A percentile compares a stretch with the other conserved stretches of the same genome.
Conservation (phyloP, 768 basidiomycete species). For the Kwoniella botswanensis region DNA sequence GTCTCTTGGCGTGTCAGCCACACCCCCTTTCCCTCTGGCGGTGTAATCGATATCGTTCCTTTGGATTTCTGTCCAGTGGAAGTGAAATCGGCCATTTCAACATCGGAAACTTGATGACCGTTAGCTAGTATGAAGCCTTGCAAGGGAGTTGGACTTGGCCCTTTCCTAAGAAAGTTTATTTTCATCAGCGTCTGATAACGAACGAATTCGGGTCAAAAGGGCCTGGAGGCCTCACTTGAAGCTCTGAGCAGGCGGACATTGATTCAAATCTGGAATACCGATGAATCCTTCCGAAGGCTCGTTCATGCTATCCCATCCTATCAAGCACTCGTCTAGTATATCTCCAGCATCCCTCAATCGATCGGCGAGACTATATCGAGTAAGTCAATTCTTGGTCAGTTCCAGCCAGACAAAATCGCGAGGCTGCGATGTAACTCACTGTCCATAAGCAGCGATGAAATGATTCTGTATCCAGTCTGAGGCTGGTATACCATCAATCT, state of each 20-base stretch:
- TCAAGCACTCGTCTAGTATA: conserved; percentile 80
- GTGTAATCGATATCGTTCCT: conserved; percentile 81
- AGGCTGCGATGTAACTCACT: conserved; percentile 41
- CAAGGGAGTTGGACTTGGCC: conserved; percentile 80
- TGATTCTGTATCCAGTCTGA: conserved; percentile 84
- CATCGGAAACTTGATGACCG: conserved; percentile 73
- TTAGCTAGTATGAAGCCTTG: conserved; percentile 85
- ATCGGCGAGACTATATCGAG: conserved; percentile 65
- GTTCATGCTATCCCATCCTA: conserved; percentile 97
- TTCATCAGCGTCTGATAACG: too few species aligned
- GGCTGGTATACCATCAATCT: conserved; percentile 88
- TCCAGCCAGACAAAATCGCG: background rate
- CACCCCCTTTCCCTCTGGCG: conserved; percentile 70
- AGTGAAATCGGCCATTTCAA: conserved; percentile 83
- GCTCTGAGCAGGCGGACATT: conserved; percentile 70
- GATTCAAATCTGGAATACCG: conserved; percentile 70
- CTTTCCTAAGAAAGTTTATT: conserved; percentile 68
- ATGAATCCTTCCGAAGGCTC: conserved; percentile 88
- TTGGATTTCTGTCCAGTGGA: conserved; percentile 74
- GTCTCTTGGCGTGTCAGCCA: conserved; percentile 70
- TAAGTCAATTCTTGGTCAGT: too few species aligned
- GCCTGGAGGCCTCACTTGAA: conserved; percentile 39
- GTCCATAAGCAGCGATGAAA: conserved; percentile 74
- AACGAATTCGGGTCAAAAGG: background rate
- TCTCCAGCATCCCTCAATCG: conserved; percentile 74